Evolutionary conservation across 257 asterid species (phyloP).

Genomic region (Rehmannia glutinosa): DNA sequence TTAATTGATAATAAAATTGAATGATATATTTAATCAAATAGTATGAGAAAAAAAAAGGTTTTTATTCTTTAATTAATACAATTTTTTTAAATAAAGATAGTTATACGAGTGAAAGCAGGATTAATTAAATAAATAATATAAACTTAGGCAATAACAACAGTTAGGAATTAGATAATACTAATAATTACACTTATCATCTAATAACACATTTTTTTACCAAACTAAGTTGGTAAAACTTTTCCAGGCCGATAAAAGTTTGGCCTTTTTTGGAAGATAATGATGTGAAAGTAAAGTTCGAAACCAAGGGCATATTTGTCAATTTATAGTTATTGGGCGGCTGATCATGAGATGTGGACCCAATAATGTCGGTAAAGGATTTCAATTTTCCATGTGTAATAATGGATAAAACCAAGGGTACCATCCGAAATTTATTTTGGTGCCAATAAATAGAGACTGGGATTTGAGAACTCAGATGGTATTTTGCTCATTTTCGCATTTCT

Average conservation of each 20-base stretch:
- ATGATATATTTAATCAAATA: no score
- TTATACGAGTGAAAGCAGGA: not conserved
- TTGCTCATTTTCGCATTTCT: slow-evolving; percentile 19
- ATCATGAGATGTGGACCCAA: slow-evolving; percentile 14
- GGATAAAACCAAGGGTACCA: slow-evolving; percentile 25
- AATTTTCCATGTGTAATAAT: slow-evolving; percentile 20
- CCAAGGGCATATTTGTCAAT: slow-evolving; percentile 14
- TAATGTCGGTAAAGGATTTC: slow-evolving; percentile 23
- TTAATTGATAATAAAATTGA: not conserved
- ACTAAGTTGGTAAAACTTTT: not conserved
- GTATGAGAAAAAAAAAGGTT: no score
- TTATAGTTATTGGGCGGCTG: not conserved
- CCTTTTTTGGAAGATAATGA: not conserved
- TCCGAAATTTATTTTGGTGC: not conserved
- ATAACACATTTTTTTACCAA: not conserved
- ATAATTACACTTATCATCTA: not conserved
- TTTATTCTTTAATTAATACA: no score
- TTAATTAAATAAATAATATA: not conserved
- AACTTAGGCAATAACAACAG: not conserved
- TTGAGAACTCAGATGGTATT: not conserved
- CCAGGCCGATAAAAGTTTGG: not conserved
- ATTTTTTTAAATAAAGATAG: no score
- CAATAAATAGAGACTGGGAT: slow-evolving; percentile 28
- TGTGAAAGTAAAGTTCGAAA: not conserved
- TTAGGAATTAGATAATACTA: not conserved